Base-by-base conservation (phyloP, 139 green algal species). In the Asterochloris sp. region DNA sequence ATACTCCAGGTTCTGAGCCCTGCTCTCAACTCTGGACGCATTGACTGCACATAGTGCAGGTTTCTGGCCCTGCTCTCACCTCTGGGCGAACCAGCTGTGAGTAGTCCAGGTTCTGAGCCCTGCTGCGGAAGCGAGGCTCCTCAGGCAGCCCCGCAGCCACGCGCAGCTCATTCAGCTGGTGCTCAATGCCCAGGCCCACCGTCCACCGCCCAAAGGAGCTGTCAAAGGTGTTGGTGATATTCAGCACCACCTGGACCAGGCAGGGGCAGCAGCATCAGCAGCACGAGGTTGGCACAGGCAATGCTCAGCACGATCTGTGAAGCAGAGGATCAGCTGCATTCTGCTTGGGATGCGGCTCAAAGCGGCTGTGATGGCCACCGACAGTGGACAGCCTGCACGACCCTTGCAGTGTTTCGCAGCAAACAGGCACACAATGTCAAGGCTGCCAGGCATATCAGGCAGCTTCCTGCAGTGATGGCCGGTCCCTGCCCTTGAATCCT, bases 111-210 rank as follows among this genome's bases (percentile, higher is more conserved):
- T 83, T 78, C 77, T 83, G 54, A 47, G 61, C n/a, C 0, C 38
- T 63, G 10, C 16, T 69, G 71, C 78, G 75, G 26, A 78, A 29
- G 38, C 78, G 74, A 38, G 75, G 24, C 24, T 63, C 62, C 15
- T 75, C 62, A 23, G 66, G 12, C 60, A 89, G 80, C 21, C 86
- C 84, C 29, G 86, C 83, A 11, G 80, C 80, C 1, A 62, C 73
- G 17, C 79, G 75, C 74, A 89, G 84, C 71, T 64, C 71, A 19
- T 83, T 75, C 15, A 91, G 81, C 85, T 91, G 88, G n/a, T 78
- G 78, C 84, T 91, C 88, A 28, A 91, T 83, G 69, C 88, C 88
- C 74, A 91, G 82, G 23, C 88, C 88, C 63, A 90, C 88, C 10
- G 84, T 89, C 88, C 88, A 91, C 12, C 88, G 78, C 74, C 88